Percentiles rank a stretch among this genome's conserved stretches.
Evolutionary conservation across 2,329 filamentous ascomycete species (phyloP).

Genomic region (Achaetomium macrosporum): DNA sequence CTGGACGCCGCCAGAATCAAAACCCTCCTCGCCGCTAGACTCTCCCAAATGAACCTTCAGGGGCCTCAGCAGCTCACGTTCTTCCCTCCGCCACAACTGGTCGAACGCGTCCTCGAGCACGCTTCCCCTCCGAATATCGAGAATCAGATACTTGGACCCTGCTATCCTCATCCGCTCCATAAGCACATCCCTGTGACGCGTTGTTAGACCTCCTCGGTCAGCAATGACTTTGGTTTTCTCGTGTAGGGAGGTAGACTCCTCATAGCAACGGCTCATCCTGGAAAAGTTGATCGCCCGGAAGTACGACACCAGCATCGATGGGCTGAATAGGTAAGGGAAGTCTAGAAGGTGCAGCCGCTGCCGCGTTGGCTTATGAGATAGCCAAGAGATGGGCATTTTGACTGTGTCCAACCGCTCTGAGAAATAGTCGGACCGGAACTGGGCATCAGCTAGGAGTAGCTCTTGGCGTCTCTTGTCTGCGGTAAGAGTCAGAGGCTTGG

Average conservation of each 20-base stretch:
- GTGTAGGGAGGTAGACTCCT: constrained; percentile 57
- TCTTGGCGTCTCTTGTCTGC: constrained; percentile 56
- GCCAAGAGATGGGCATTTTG: constrained; percentile 68
- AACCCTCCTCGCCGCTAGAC: constrained; percentile 76
- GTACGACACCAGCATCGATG: constrained; percentile 67
- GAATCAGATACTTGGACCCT: constrained; percentile 63
- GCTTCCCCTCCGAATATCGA: constrained; percentile 61
- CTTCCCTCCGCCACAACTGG: constrained; percentile 82
- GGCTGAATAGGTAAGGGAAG: constrained; percentile 73
- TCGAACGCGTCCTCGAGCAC: constrained; percentile 72
- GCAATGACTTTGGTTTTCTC: constrained; percentile 52
- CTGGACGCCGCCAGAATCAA: constrained; percentile 91
- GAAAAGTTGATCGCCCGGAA: constrained; percentile 87
- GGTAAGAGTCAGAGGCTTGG: background rate
- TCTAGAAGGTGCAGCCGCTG: constrained; percentile 70
- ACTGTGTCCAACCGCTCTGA: constrained; percentile 69
- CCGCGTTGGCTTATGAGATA: constrained; percentile 53
- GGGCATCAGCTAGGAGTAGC: constrained; percentile 59
- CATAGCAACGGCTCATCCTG: constrained; percentile 74
- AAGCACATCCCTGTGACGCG: constrained; percentile 55
- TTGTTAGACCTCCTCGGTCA: constrained; percentile 47
- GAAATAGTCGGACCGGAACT: constrained; percentile 71
- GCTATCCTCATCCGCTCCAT: constrained; percentile 59
- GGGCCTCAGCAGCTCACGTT: constrained; percentile 74
- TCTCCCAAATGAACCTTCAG: constrained; percentile 84